Base-by-base conservation (phyloP, 1,139 yeast genomes). In the Diutina rugosa region DNA sequence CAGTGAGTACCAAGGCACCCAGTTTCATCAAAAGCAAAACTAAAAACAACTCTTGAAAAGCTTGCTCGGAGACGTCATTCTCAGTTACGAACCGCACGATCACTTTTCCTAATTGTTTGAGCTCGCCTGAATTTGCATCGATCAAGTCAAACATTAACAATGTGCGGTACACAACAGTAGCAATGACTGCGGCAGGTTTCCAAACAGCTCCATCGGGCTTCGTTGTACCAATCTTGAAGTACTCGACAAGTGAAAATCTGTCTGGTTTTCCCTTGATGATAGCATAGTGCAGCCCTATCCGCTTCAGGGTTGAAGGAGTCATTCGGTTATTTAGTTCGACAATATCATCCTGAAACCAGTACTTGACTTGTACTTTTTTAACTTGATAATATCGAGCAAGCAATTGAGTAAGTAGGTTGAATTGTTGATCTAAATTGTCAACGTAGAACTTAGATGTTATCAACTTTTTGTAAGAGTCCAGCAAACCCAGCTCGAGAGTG, bases 301-400 rank as follows among this genome's bases (percentile, higher is more conserved):
- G 46, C 21, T 38, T 38, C 35, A 16, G 76, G 5, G 74, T 63
- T 0, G 82, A 74, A 7, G 85, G 86, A 0, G 74, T 70, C 56
- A 79, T 63, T 61, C 87, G 74, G 61, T 82, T 83, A 52, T 78
- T 77, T 38, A 86, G 67, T 57, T 77, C 79, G 46, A 73, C 64
- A 9, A 69, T 63, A 12, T 74, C 76, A 14, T 78, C 78, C 51
- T 80, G 80, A 66, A 78, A 86, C 84, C 90, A 87, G 57, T 78
- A 81, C 35, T 73, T 72, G 45, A 83, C 79, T 51, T 73, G 70
- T 35, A 88, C 77, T 58, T 80, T 84, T 65, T 87, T 89, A 58
- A 81, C 85, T 67, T 91, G 97, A 67, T 85, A 90, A 68, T 89
- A 93, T 65, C 98, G 82, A 58, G 90, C 87, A 63, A 91, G 77